Conservation (phyloP, 176 grass and related monocot genomes). For the bread wheat (Triticum aestivum) region IWGSC_CS_RefSeq_v2.1 NC_057814.1:322077181-322077680, state of each 20-base stretch:
- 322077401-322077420: background rate
- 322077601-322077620: background rate
- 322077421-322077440: background rate
- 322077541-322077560: background rate
- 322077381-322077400: background rate
- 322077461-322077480: background rate
- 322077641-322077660: background rate
- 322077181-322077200: too few species aligned
- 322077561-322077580: background rate
- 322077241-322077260: too few species aligned
- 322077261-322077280: too few species aligned
- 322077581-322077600: background rate
- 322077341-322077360: background rate
- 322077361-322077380: background rate
- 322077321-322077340: background rate
- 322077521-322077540: background rate
- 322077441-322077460: background rate
- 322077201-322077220: too few species aligned
- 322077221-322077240: too few species aligned
- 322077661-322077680: background rate
- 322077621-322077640: background rate
- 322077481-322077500: background rate
- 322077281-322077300: background rate
- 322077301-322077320: background rate
- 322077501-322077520: constrained; percentile 2